Base-by-base conservation (phyloP, 768 basidiomycete species). In the Naematelia aurantialba region DNA sequence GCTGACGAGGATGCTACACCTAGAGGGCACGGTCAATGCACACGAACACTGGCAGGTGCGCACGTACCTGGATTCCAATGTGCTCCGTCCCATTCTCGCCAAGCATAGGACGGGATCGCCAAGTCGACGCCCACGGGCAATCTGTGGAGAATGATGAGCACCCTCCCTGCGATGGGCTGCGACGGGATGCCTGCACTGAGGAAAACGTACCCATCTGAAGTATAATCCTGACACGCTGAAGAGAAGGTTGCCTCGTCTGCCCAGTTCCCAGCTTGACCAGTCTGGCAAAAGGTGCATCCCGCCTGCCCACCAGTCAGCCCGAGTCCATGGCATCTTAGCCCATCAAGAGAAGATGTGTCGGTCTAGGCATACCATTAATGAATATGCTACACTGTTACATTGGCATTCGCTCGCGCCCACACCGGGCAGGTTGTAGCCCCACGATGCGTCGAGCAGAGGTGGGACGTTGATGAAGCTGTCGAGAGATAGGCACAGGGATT, bases 391-490 rank as follows among this genome's bases (percentile, higher is more conserved):
- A 19, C 44, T 52, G 55, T 67, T 73, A 51, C 71, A 73, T 52
- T 68, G 62, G 57, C 71, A 73, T n/a, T 34, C 26, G 22, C 53
- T 30, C 1, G 57, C 61, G 8, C n/a, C 24, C 2, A 5, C n/a
- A 21, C 14, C 24, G 4, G 62, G 61, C 17, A 61, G 30, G 29
- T 70, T 73, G 45, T 70, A 73, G 4, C 57, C 51, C 52, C 55
- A 73, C 4, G 61, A 55, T 4, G 56, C 12, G 46, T 70, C 67
- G 1, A 60, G 30, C 24, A 73, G 44, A 5, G 71, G 66, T 0
- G 71, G 71, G 10, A 73, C 71, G 29, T 73, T 73, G 52, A 73
- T 60, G 39, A 54, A 64, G 21, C 44, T 21, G 3, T 56, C 50
- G 2, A 42, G 19, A 4, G 63, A 55, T 2, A 70, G 45, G 49